Conservation (phyloP, 2,329 filamentous ascomycete genomes). For the Penicillium olsonii region DNA sequence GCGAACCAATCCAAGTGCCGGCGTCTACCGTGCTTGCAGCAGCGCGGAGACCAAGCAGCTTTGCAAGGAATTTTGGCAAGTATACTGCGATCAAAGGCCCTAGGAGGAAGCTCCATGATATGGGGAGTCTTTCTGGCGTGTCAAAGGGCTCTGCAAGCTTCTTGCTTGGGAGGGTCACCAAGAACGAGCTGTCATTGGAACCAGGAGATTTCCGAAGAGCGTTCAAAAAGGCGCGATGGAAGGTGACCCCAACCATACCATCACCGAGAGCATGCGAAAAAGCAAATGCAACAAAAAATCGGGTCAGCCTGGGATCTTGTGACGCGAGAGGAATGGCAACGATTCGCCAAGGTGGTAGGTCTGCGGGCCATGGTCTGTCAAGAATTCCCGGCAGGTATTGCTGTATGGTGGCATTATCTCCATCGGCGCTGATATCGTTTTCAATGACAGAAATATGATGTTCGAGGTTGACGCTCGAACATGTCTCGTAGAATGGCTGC, state of each 20-base stretch:
- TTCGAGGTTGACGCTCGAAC: slow-evolving; percentile 36
- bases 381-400: slow-evolving; percentile 32
- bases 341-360: slow-evolving; percentile 48
- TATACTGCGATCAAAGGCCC: slow-evolving; percentile 40
- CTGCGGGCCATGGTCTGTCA: slow-evolving; percentile 33
- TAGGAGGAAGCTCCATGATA: slow-evolving; percentile 50
- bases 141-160: slow-evolving; percentile 43
- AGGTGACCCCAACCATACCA: slow-evolving; percentile 44
- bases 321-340: slow-evolving; percentile 34
- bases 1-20: slow-evolving; percentile 37
- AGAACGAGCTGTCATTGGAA: neutral
- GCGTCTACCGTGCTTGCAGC: slow-evolving; percentile 26
- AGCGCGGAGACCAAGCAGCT: slow-evolving; percentile 36
- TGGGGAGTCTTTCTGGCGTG: slow-evolving; percentile 38
- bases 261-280: slow-evolving; percentile 50
- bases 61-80: slow-evolving; percentile 38
- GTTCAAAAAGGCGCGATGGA: slow-evolving; percentile 46
- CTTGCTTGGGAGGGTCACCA: slow-evolving; percentile 17
- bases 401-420: slow-evolving; percentile 18
- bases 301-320: slow-evolving; percentile 5
- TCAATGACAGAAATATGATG: slow-evolving; percentile 41
- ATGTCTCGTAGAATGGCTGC: slow-evolving; percentile 36
- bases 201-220: slow-evolving; percentile 8
- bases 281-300: slow-evolving; percentile 42
- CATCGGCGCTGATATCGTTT: slow-evolving; percentile 4